A percentile compares a stretch with the other conserved stretches of the same genome.
phyloP scores from a whole-genome alignment of 2,329 filamentous ascomycete species.

The Epichloe bromicola region DNA sequence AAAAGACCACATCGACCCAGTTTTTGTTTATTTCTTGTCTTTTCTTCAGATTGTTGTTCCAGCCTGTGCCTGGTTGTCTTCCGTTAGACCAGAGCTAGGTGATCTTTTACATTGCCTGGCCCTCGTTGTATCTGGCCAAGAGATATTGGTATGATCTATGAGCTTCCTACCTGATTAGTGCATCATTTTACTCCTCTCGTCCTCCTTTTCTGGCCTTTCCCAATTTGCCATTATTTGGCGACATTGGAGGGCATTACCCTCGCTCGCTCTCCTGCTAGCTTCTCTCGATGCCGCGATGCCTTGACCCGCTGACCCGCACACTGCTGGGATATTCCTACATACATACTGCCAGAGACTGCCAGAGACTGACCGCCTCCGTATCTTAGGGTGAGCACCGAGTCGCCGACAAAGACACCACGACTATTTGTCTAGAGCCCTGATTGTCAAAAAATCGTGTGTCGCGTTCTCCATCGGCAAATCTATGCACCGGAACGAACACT shows the following conservation, averaged over 20 bases:
- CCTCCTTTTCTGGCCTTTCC: background rate
- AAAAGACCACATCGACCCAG: background rate
- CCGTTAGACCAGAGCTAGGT: background rate
- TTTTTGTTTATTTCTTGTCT: background rate
- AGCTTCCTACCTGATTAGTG: background rate
- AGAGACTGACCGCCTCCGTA: conserved; percentile 1
- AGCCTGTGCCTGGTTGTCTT: background rate
- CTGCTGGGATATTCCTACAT: background rate
- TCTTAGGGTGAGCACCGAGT: background rate
- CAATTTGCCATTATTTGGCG: background rate
- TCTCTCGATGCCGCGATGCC: background rate
- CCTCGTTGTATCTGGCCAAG: background rate
- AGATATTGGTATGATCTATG: background rate
- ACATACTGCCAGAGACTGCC: background rate
- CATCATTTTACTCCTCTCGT: too few species aligned
- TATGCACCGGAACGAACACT: background rate
- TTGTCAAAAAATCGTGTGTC: background rate
- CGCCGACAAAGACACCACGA: background rate
- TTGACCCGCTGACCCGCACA: background rate
- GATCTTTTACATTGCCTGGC: background rate
- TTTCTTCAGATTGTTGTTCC: background rate
- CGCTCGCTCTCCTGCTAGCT: background rate
- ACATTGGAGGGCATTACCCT: background rate
- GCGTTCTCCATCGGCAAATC: background rate
- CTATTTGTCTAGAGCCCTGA: background rate